Conservation (phyloP, 345 rosid species). For the Camelina neglecta region DNA sequence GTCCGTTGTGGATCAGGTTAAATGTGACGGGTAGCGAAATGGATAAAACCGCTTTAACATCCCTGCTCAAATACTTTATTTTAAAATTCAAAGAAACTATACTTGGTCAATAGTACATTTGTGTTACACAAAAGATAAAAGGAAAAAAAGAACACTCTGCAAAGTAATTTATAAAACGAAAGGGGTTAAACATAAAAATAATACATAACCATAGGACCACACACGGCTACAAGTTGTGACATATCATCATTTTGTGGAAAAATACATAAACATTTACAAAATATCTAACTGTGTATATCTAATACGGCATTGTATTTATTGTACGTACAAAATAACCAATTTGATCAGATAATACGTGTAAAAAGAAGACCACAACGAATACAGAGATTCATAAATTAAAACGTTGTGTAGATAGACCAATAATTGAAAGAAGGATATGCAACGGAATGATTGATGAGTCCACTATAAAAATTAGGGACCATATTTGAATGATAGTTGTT, state of each 20-base stretch:
- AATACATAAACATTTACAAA: neutral
- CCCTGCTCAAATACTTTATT: neutral
- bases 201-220: conserved; percentile 35
- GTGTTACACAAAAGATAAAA: neutral
- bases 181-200: conserved; percentile 11
- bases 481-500: conserved; percentile 31
- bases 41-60: neutral
- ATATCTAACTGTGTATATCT: too few species aligned
- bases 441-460: conserved; percentile 37
- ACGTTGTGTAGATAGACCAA: conserved; percentile 23
- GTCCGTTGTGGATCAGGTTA: neutral
- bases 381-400: neutral
- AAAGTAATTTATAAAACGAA: conserved; percentile 13
- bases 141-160: neutral
- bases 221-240: conserved; percentile 26
- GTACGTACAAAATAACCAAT: neutral
- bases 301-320: neutral
- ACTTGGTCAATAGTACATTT: neutral
- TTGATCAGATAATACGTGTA: conserved; percentile 11
- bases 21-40: neutral
- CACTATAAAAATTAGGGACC: conserved; percentile 42
- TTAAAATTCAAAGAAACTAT: neutral
- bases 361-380: neutral
- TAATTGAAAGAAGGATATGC: conserved; percentile 25
- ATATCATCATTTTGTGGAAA: conserved; percentile 26